Evolutionary conservation across 352 stramenopile species (phyloP), one percentile per base, ranked within the genome.

Genomic region (Labyrinthula sp.): DNA sequence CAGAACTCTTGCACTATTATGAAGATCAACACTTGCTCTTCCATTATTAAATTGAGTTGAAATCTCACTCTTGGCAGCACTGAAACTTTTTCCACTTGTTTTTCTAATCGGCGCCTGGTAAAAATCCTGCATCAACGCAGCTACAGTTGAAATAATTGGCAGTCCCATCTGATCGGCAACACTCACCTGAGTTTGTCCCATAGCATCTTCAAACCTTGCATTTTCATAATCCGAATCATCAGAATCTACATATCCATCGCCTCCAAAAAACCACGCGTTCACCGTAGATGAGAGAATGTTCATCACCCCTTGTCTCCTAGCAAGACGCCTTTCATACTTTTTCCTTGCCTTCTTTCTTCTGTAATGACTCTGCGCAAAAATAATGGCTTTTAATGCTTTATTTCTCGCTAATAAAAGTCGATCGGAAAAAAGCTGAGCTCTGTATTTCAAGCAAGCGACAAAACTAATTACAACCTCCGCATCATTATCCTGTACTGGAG

Each of bases 381-480:
- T 7, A 15, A 35, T 35, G 0, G 43, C 23, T 4, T 22, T 23
- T 8, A 17, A 24, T 1, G 43, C 30, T 21, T 18, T 35, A 15
- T 14, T 24, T 1, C 24, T 30, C 15, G 30, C 34, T 10, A 14
- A 10, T 25, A 28, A 25, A 17, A 52, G 17, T 20, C 47, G 23
- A 8, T 31, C 20, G 14, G n/a, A 10, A 10, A 52, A 35, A 7
- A 54, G 34, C 12, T 28, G 12, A 8, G 23, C 35, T 6, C 43
- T 31, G 9, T 52, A 15, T 31, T 35, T 31, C 22, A 52, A 20
- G 8, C 31, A 31, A 6, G 43, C 43, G 0, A 52, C 43, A 31
- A 31, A 49, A 25, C 43, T 31, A 18, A 52, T 35, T 1, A 52
- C 43, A 25, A 52, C 47, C 15, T 52, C 43, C 0, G 15, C 22